phyloP scores from a whole-genome alignment of 1,284 basidiomycete genomes.

The Ganoderma sinense region DNA sequence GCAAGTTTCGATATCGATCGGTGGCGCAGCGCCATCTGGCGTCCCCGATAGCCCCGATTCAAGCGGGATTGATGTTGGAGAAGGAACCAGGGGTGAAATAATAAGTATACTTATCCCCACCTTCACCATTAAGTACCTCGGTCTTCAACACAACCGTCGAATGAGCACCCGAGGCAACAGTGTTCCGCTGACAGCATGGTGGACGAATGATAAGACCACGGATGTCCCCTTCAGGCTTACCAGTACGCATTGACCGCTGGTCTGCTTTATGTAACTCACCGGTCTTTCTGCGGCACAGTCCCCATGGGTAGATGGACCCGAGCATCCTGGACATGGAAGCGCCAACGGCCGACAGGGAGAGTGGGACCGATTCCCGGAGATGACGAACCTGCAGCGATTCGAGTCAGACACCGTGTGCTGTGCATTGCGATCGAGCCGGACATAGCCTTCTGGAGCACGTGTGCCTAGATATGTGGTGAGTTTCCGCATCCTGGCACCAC shows the following conservation, averaged over 20 bases:
- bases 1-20: too few relatives aligned
- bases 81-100: too few relatives aligned
- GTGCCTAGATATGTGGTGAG: not conserved
- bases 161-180: too few relatives aligned
- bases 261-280: not conserved
- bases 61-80: too few relatives aligned
- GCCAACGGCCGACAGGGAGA: not conserved
- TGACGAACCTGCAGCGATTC: not conserved
- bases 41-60: too few relatives aligned
- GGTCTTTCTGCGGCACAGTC: not conserved
- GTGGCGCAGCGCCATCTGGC: too few relatives aligned
- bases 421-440: not conserved
- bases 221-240: too few relatives aligned
- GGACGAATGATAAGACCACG: too few relatives aligned
- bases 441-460: not conserved
- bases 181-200: too few relatives aligned
- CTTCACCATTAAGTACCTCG: too few relatives aligned
- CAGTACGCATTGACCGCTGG: not conserved
- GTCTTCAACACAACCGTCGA: too few relatives aligned
- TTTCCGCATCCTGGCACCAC: not conserved
- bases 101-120: too few relatives aligned
- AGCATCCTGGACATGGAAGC: not conserved
- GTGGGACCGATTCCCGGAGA: not conserved
- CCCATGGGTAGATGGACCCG: not conserved
- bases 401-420: not conserved